A percentile compares a stretch with the other conserved stretches of the same genome.
phyloP scores from a whole-genome alignment of 2,329 filamentous ascomycete genomes.

The Alternaria ethzedia region DNA sequence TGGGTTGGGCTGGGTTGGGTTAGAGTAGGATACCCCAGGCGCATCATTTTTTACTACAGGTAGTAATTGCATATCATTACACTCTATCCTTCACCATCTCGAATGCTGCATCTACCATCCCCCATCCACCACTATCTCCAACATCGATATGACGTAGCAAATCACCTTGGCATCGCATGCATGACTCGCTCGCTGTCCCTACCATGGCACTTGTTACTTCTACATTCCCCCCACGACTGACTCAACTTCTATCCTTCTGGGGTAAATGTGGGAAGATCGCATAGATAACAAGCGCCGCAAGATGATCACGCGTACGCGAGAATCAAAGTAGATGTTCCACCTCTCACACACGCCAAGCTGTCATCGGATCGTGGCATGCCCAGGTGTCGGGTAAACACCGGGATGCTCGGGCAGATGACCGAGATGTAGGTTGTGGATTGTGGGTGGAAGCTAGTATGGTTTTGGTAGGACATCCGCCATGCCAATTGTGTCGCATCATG shows the following conservation, averaged over 20 bases:
- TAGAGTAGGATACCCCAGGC: neutral
- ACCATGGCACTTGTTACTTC: no score
- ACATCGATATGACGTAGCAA: neutral
- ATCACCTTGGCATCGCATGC: neutral
- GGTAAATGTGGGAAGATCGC: rapidly evolving
- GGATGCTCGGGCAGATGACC: neutral
- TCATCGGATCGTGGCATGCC: neutral
- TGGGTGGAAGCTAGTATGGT: neutral
- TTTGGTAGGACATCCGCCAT: neutral
- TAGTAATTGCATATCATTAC: neutral
- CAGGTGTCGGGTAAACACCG: neutral
- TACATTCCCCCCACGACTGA: neutral
- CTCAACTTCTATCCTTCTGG: neutral
- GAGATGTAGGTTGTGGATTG: neutral
- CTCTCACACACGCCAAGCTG: neutral
- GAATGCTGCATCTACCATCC: no score
- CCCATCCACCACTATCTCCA: neutral
- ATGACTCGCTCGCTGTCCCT: neutral
- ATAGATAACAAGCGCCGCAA: neutral
- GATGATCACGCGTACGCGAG: neutral
- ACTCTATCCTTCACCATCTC: neutral
- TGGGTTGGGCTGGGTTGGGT: neutral
- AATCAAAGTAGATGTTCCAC: neutral
- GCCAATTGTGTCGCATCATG: no score
- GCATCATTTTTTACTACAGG: neutral